Percentiles rank a stretch among this genome's conserved stretches.
Conservation (phyloP, 106 monocot species). For the Phalaenopsis equestris region DNA sequence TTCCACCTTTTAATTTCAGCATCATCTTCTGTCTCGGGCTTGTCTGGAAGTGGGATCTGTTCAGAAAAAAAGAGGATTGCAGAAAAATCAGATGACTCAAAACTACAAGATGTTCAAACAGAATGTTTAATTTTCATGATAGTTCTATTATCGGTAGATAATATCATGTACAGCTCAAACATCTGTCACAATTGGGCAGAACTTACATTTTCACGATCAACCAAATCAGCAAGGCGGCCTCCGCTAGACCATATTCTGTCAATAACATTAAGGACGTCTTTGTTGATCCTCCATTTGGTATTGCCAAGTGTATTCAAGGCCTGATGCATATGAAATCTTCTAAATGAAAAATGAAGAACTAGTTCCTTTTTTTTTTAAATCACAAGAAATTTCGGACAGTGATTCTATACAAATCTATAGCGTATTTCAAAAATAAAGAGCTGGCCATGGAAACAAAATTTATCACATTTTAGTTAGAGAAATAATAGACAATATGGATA, state of each 20-base stretch:
- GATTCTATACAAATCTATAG: not conserved
- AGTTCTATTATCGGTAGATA: not conserved
- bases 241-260: constrained; percentile 96
- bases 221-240: constrained; percentile 72
- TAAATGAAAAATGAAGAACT: not conserved
- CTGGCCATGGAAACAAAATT: not conserved
- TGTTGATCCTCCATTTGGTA: constrained; percentile 88
- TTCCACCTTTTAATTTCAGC: constrained; percentile 56
- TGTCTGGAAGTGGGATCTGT: constrained; percentile 73
- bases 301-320: constrained; percentile 73
- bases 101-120: not conserved
- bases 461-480: not conserved
- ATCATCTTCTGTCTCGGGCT: constrained; percentile 69
- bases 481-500: not conserved
- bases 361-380: not conserved
- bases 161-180: not conserved
- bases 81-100: not conserved
- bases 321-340: constrained; percentile 18
- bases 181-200: not conserved
- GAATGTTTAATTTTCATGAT: not conserved
- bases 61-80: not conserved
- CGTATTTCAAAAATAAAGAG: not conserved
- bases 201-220: constrained; percentile 81
- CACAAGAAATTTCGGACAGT: not conserved
- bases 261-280: constrained; percentile 63